phyloP scores from a whole-genome alignment of 352 stramenopile genomes.

The Pythium rishiriense region DNA sequence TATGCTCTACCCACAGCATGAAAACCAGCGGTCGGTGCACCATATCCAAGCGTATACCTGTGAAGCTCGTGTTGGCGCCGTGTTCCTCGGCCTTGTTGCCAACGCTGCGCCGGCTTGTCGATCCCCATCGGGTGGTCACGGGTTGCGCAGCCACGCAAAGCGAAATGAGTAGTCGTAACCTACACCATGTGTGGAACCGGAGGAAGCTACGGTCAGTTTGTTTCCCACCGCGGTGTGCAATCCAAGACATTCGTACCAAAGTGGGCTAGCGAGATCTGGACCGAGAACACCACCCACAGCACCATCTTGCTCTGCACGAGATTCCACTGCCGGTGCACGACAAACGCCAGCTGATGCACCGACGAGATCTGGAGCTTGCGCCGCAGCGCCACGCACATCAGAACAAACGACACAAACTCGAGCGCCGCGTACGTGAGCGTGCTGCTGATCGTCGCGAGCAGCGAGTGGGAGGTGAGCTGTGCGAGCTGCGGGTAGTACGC shows the following conservation, averaged over 20 bases:
- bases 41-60: too few species aligned
- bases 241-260: conserved; percentile 2
- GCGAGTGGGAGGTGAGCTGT: background rate
- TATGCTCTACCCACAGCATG: too few species aligned
- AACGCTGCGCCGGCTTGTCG: too few species aligned
- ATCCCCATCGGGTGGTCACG: too few species aligned
- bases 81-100: too few species aligned
- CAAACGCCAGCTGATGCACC: conserved; percentile 2
- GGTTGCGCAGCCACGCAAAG: background rate
- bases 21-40: too few species aligned
- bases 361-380: background rate
- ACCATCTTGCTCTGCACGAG: conserved; percentile 11
- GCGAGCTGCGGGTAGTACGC: conserved; percentile 30
- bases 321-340: background rate
- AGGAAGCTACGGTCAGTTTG: background rate
- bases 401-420: conserved; percentile 34
- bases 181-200: background rate
- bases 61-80: too few species aligned
- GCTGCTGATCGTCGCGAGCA: background rate
- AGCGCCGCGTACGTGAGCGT: conserved; percentile 12
- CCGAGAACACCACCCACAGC: background rate
- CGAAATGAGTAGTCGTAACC: conserved; percentile 7
- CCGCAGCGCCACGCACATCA: conserved; percentile 15
- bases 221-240: background rate
- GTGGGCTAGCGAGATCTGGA: background rate